A percentile compares a stretch with the other conserved stretches of the same genome.
phyloP scores from a whole-genome alignment of 2,329 filamentous ascomycete species.

The Chrysoporthe puriensis region DNA sequence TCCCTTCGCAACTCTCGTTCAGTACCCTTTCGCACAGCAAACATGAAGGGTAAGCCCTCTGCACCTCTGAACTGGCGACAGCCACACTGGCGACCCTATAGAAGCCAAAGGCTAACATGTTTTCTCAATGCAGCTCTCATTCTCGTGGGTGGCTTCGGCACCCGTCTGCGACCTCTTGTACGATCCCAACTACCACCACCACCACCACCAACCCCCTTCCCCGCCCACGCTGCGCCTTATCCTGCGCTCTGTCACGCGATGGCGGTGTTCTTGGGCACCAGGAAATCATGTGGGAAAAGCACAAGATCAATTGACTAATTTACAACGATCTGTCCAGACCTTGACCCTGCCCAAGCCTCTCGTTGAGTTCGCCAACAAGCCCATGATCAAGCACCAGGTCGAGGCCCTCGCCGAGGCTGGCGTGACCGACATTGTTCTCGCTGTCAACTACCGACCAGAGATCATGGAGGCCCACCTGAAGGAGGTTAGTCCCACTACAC shows the following conservation, averaged over 20 bases:
- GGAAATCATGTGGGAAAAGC: neutral
- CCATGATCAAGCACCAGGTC: conserved; percentile 98
- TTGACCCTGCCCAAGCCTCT: conserved; percentile 96
- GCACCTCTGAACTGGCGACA: neutral
- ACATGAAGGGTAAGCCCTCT: conserved; percentile 28
- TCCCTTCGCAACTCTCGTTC: conserved; percentile 22
- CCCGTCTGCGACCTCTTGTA: conserved; percentile 94
- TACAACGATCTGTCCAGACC: conserved; percentile 61
- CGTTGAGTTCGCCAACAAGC: conserved; percentile 98
- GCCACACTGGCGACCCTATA: neutral
- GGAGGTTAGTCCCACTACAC: conserved; percentile 63
- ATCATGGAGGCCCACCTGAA: conserved; percentile 93
- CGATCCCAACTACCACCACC: conserved; percentile 40
- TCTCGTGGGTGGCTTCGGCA: conserved; percentile 98
- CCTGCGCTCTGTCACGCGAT: neutral
- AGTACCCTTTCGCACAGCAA: conserved; percentile 15
- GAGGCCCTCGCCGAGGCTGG: conserved; percentile 91
- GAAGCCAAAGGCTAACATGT: conserved; percentile 29
- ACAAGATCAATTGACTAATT: conserved; percentile 25
- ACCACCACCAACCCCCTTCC: neutral
- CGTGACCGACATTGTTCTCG: conserved; percentile 96
- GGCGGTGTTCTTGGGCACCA: neutral
- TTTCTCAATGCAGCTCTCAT: conserved; percentile 72
- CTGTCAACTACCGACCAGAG: conserved; percentile 98
- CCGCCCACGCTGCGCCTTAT: neutral